Base-by-base conservation (phyloP, 140 eudicot species). In the Erigeron philadelphicus region DNA sequence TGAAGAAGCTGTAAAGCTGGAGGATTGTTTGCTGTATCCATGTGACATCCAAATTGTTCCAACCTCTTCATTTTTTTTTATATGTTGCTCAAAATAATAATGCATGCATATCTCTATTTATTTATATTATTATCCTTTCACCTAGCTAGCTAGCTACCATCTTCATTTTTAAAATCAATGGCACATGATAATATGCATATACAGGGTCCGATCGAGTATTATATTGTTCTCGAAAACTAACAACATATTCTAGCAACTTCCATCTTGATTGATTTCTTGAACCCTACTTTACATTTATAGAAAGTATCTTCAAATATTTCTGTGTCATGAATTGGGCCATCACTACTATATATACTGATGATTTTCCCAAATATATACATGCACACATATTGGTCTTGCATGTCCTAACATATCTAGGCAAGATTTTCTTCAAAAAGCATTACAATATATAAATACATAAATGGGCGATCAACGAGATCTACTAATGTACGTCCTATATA, bases 1-100 rank as follows among this genome's bases (percentile, higher is more conserved):
- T 61, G 81, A 77, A 71, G 81, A 77, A 71, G 77, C 73, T 77
- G 77, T 71, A 77, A 77, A 77, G 81, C 77, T 71, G 81, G 77
- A 77, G 77, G 62, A 48, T 71, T 77, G 73, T 71, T 77, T 77
- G 81, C 77, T 77, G 81, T 77, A 71, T 77, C 77, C 77, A 77
- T 71, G 81, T 77, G 81, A 77, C 73, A 64, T 71, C 73, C 77
- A 77, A 71, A 77, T 47, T 49, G 10, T 9, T 44, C 49, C 54
- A 70, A 63, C 64, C 38, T 72, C 68, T 64, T 52, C 58, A 68
- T 60, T 53, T 61, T 58, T 15, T 53, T 61, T 47, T 15, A 67
- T 70, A 31, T 31, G 38, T 31, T 67, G 1, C 53, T 63, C 12
- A 66, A 6, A 19, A 65, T 50, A 56, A 69, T 71, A 46, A 72